phyloP scores from a whole-genome alignment of 192 early-diverging fungal species.

The Backusella luteola region DNA sequence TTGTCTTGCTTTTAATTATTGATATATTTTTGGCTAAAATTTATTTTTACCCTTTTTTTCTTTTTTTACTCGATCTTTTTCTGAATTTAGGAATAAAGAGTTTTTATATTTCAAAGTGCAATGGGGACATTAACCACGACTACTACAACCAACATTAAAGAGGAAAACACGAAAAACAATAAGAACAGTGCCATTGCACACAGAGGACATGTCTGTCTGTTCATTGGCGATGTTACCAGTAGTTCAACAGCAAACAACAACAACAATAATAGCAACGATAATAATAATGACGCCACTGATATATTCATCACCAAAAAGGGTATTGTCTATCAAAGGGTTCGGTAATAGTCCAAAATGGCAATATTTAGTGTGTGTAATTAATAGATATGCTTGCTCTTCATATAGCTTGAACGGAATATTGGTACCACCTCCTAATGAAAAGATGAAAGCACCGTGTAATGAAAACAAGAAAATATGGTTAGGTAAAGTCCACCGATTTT shows the following conservation, averaged over 20 bases:
- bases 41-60: constrained; percentile 3
- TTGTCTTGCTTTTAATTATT: background rate
- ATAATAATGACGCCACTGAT: background rate
- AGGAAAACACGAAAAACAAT: background rate
- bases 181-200: background rate
- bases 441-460: background rate
- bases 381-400: background rate
- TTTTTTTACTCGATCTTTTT: background rate
- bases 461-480: constrained; percentile 8
- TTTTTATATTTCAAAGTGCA: background rate
- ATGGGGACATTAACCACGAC: background rate
- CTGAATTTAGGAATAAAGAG: background rate
- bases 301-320: constrained; percentile 1
- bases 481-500: background rate
- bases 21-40: background rate
- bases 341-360: background rate
- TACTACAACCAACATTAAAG: background rate
- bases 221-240: background rate
- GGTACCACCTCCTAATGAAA: background rate
- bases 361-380: constrained; percentile 3
- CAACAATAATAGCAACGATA: background rate
- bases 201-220: background rate
- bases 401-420: constrained; percentile 17
- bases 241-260: background rate
- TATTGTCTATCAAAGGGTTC: constrained; percentile 2